Conservation (phyloP, 371 early-diverging fungal genomes). For the Mucor irregularis region DNA sequence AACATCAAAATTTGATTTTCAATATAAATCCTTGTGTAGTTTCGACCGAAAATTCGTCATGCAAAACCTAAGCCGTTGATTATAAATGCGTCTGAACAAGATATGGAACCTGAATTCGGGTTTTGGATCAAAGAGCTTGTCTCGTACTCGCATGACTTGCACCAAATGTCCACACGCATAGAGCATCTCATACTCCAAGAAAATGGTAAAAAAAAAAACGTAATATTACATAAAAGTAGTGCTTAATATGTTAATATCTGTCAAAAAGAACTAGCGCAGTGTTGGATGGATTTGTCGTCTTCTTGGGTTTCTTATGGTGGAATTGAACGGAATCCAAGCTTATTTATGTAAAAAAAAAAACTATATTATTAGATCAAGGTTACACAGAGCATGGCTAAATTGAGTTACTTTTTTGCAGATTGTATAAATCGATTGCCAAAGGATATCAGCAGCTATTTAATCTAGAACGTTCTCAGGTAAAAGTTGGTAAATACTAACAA, state of each 20-base stretch:
- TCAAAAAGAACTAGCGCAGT: slow-evolving; percentile 7
- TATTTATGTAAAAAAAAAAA: slow-evolving; percentile 50
- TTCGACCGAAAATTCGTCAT: slow-evolving; percentile 17
- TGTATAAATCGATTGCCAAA: slow-evolving; percentile 37
- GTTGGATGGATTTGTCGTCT: slow-evolving; percentile 32
- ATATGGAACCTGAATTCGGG: slow-evolving; percentile 38
- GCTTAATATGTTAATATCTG: neutral
- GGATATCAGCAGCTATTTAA: slow-evolving; percentile 30
- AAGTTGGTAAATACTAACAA: no score
- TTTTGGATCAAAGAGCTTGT: slow-evolving; percentile 16
- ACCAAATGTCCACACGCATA: neutral
- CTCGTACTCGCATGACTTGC: slow-evolving; percentile 6
- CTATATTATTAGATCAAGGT: neutral
- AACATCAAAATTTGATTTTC: neutral
- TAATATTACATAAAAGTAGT: neutral
- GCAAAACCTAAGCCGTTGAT: slow-evolving; percentile 13
- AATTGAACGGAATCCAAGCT: slow-evolving; percentile 35
- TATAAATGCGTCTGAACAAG: slow-evolving; percentile 20
- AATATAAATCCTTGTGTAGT: slow-evolving; percentile 4
- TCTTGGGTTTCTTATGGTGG: slow-evolving; percentile 42
- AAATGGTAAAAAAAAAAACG: slow-evolving; percentile 7
- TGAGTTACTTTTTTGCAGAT: slow-evolving; percentile 3
- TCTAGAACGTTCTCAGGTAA: slow-evolving; percentile 35
- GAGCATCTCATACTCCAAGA: slow-evolving; percentile 14
- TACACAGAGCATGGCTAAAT: neutral